Evolutionary conservation across 2,329 filamentous ascomycete genomes (phyloP).

Genomic region (Fusarium sp.): DNA sequence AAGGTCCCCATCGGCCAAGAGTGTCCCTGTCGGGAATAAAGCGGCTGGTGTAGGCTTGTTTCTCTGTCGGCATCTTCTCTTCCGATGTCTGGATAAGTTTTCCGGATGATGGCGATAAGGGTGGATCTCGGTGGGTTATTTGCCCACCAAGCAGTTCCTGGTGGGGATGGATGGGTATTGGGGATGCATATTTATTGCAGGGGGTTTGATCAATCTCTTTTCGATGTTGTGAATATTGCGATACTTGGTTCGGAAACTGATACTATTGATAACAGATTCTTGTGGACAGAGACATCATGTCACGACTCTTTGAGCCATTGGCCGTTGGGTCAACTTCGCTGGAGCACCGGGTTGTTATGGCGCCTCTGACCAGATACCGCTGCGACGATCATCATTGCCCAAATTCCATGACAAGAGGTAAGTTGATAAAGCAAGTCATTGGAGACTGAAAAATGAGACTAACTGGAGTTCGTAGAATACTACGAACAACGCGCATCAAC

Average conservation of each 20-base stretch:
- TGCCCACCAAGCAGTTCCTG: neutral
- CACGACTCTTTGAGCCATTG: neutral
- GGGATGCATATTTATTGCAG: neutral
- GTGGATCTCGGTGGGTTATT: neutral
- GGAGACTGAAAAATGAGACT: too few species aligned
- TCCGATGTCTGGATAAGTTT: neutral
- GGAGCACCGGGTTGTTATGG: neutral
- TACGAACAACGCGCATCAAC: neutral
- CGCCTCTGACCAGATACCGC: neutral
- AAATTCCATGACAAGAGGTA: neutral
- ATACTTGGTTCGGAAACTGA: too few species aligned
- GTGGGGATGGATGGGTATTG: neutral
- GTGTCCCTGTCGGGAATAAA: neutral
- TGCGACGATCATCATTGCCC: neutral
- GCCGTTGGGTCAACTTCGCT: neutral
- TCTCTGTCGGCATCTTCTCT: neutral
- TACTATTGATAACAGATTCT: rapidly evolving
- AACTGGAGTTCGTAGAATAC: neutral
- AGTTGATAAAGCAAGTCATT: rapidly evolving
- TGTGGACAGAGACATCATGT: neutral
- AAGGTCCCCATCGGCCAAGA: neutral
- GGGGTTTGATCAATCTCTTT: neutral
- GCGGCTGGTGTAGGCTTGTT: rapidly evolving
- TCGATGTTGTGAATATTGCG: neutral
- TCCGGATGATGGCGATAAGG: neutral